Evolutionary conservation across 768 basidiomycete genomes (phyloP), one percentile per base, ranked within the genome.

Genomic region (Agaricus subrufescens): DNA sequence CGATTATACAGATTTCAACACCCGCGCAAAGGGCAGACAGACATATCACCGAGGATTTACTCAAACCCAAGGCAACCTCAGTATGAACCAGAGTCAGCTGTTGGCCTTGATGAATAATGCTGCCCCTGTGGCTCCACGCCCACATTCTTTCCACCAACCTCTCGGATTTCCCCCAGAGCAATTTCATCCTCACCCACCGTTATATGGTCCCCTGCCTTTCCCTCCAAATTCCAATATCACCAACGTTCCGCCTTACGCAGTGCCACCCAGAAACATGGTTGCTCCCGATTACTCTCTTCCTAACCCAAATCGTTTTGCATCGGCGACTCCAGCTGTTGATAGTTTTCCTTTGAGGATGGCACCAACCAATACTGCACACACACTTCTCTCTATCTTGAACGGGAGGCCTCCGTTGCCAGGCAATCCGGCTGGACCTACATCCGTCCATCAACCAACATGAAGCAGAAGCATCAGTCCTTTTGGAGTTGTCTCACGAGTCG

Each of bases 41-140:
- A 66, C 75, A 25, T 68, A 69, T 48, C 75, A 74, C 54, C 71
- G 71, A n/a, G 50, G 61, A 68, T 38, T 62, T 70, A 51, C 71
- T 72, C 54, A 61, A 67, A 46, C 51, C 61, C 27, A 67, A 38
- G 72, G 70, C 29, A 78, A 75, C 48, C 71, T 73, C 54, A 83
- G 76, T 59, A 74, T 85, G 73, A 75, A 73, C 54, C 82, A 84
- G 56, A 73, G 69, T 34, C 81, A 83, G 51, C 65, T 83, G 39
- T 71, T 78, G 45, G 65, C 71, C 25, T 60, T 77, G 45, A 73
- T 82, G 62, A 75, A 76, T 60, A 69, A 70, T 46, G 58, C 70
- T 50, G 66, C 65, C 14, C 56, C 59, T 29, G 51, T 55, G 11
- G 57, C 63, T 29, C 59, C 53, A 54, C 50, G 54, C 34, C 44